phyloP scores from a whole-genome alignment of 192 early-diverging fungal genomes.

The Coemansia sp. region DNA sequence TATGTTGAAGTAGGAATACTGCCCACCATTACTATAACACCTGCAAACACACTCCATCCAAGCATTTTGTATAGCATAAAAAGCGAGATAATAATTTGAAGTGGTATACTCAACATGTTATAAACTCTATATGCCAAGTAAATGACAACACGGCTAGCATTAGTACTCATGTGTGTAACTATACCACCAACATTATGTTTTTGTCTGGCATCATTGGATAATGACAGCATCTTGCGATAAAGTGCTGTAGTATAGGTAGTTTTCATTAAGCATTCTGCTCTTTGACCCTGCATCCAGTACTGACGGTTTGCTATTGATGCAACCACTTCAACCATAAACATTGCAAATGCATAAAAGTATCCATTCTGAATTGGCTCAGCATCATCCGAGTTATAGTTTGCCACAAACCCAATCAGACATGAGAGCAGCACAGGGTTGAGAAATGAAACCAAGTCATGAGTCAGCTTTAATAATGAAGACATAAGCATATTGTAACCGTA shows the following conservation, averaged over 20 bases:
- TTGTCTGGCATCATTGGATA: slow-evolving; percentile 55
- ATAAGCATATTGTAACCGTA: too few relatives aligned
- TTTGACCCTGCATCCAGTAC: not conserved
- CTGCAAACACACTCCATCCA: slow-evolving; percentile 14
- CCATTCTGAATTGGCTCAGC: slow-evolving; percentile 15
- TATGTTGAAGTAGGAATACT: slow-evolving; percentile 45
- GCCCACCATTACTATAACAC: slow-evolving; percentile 1
- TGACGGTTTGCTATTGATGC: not conserved
- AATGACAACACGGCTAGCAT: slow-evolving; percentile 21
- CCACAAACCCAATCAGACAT: slow-evolving; percentile 22
- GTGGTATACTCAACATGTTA: slow-evolving; percentile 31
- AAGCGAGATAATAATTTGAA: slow-evolving; percentile 10
- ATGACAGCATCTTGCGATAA: slow-evolving; percentile 11
- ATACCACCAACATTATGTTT: slow-evolving; percentile 76
- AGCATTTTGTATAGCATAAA: slow-evolving; percentile 16
- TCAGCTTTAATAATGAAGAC: too few relatives aligned
- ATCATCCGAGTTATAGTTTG: slow-evolving; percentile 1
- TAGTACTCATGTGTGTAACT: slow-evolving; percentile 62
- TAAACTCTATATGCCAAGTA: not conserved
- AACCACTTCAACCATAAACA: slow-evolving; percentile 4
- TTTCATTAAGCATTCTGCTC: not conserved
- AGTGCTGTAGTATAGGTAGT: not conserved
- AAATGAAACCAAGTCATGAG: slow-evolving; percentile 71
- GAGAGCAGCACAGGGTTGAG: slow-evolving; percentile 66
- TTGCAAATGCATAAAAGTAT: slow-evolving; percentile 18